Conservation (phyloP, 805 yeast species). For the Barnettozyma vustinii region DNA sequence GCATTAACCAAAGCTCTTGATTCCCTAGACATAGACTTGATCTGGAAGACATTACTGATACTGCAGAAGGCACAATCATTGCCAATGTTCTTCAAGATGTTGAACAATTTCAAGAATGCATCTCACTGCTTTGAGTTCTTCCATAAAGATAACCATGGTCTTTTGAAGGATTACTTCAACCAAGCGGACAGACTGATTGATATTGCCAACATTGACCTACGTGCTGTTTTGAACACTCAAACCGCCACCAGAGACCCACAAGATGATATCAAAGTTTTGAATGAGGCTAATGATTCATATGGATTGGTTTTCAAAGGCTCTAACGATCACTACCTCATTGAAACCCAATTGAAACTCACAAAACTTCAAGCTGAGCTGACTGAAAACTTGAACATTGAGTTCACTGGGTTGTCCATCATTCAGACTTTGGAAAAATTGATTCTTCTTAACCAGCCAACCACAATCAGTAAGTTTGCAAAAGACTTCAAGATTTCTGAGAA, state of each 20-base stretch:
- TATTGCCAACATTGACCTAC: slow-evolving; percentile 37
- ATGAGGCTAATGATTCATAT: slow-evolving; percentile 26
- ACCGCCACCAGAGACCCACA: slow-evolving; percentile 17
- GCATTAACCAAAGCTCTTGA: slow-evolving; percentile 63
- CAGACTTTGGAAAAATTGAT: slow-evolving; percentile 44
- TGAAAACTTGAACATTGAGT: slow-evolving; percentile 12
- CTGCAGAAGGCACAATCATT: slow-evolving; percentile 48
- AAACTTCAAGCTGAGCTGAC: slow-evolving; percentile 42
- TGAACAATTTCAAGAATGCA: slow-evolving; percentile 44
- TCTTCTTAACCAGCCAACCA: slow-evolving; percentile 40
- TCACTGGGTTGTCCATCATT: slow-evolving; percentile 31
- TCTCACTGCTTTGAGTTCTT: slow-evolving; percentile 28
- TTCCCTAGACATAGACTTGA: slow-evolving; percentile 39
- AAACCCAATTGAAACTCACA: slow-evolving; percentile 39
- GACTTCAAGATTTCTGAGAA: slow-evolving; percentile 49
- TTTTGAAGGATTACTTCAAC: slow-evolving; percentile 50
- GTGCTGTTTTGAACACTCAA: slow-evolving; percentile 6
- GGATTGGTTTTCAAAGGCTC: slow-evolving; percentile 29
- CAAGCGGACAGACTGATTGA: slow-evolving; percentile 58
- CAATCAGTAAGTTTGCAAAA: slow-evolving; percentile 31
- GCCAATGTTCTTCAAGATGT: slow-evolving; percentile 63
- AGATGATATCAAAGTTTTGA: slow-evolving; percentile 21
- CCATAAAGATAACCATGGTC: slow-evolving; percentile 30
- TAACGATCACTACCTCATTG: slow-evolving; percentile 35
- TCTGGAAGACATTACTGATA: slow-evolving; percentile 49